phyloP scores from a whole-genome alignment of 139 green algal genomes.

The Coccomyxa sp. region DNA sequence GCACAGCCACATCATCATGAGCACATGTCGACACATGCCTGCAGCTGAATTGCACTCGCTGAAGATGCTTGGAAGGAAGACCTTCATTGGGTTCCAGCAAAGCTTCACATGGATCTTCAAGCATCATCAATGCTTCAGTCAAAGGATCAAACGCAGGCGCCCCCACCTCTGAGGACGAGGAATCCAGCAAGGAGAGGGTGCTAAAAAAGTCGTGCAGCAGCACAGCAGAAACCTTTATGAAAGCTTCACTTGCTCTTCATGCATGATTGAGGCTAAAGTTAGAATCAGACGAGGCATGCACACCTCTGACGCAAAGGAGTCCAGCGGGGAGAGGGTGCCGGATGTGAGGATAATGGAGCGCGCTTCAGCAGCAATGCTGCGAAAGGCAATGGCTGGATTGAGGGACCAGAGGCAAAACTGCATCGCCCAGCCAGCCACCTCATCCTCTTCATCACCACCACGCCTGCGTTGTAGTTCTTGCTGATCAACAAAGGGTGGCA shows the following conservation, averaged over 20 bases:
- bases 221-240: too few species aligned
- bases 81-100: too few species aligned
- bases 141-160: too few species aligned
- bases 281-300: conserved; percentile 4
- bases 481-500: neutral
- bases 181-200: too few species aligned
- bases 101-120: too few species aligned
- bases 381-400: conserved; percentile 69
- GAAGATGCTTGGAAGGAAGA: too few species aligned
- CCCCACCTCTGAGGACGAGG: too few species aligned
- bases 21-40: neutral
- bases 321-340: conserved; percentile 85
- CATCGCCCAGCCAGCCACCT: conserved; percentile 4
- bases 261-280: neutral
- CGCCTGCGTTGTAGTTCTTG: neutral
- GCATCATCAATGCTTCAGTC: too few species aligned
- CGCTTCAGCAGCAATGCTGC: conserved; percentile 18
- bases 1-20: neutral
- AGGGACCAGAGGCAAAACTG: conserved; percentile 79
- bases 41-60: too few species aligned
- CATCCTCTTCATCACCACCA: conserved; percentile 6
- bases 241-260: too few species aligned
- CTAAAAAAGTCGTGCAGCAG: too few species aligned
- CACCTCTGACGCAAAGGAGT: conserved; percentile 83
- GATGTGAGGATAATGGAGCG: conserved; percentile 70